Percentiles rank a stretch among this genome's conserved stretches.
These are phyloP conservation scores for Xylariales sp. DNA, from an alignment of 2,329 filamentous ascomycete species.

Conservation along the genomic window DNA sequence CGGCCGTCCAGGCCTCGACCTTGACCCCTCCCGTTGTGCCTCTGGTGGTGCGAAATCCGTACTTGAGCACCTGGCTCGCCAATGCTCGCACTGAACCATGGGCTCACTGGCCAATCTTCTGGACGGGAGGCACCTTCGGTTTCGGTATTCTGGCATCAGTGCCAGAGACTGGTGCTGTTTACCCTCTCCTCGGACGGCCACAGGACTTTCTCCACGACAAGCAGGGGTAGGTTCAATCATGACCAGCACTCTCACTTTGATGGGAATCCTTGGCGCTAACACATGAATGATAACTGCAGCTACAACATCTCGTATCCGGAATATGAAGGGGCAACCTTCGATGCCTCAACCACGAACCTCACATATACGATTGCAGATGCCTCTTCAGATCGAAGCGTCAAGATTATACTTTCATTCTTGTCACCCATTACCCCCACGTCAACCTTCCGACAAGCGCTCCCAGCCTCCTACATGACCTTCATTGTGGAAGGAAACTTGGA, in stretches of 20 bases:
- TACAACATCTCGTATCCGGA: constrained; percentile 37
- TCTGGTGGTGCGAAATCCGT: constrained; percentile 55
- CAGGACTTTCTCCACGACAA: constrained; percentile 40
- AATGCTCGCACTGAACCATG: constrained; percentile 71
- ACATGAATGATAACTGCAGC: constrained; percentile 8
- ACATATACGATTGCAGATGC: constrained; percentile 34
- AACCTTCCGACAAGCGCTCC: constrained; percentile 73
- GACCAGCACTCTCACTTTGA: too few species aligned
- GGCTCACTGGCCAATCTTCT: constrained; percentile 85
- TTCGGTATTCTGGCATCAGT: constrained; percentile 46
- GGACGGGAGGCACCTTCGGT: constrained; percentile 54
- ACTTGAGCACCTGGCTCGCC: constrained; percentile 57
- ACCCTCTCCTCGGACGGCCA: constrained; percentile 46
- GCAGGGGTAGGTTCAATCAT: not conserved
- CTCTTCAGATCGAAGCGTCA: constrained; percentile 19
- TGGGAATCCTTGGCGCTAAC: constrained; percentile 1
- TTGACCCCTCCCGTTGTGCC: constrained; percentile 54
- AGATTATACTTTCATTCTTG: constrained; percentile 51
- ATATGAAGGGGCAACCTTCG: constrained; percentile 41
- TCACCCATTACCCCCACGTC: constrained; percentile 80
- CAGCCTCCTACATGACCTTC: constrained; percentile 75
- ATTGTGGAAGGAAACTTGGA: constrained; percentile 63
- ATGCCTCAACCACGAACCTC: constrained; percentile 46
- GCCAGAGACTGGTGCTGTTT: constrained; percentile 36
- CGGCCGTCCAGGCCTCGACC: constrained; percentile 39